These are phyloP conservation scores for Moesziomyces sp. DNA, from an alignment of 1,284 basidiomycete species.

Conservation along the genomic window DNA sequence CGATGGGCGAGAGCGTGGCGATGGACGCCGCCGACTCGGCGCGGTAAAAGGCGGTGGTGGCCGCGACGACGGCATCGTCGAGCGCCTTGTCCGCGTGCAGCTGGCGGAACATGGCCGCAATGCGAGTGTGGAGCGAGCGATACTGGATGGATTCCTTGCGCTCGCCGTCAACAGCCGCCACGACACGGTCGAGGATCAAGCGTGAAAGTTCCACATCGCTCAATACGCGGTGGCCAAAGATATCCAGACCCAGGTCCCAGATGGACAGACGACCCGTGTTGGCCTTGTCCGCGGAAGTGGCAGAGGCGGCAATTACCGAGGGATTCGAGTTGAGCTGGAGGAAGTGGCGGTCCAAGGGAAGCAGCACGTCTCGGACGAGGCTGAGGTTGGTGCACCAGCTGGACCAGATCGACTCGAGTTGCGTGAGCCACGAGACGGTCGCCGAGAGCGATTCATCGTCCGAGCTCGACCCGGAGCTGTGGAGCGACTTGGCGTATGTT, in stretches of 20 bases:
- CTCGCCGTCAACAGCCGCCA: conserved; percentile 38
- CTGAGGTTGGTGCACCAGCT: conserved; percentile 48
- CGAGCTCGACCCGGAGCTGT: conserved; percentile 19
- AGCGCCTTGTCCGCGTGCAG: conserved; percentile 41
- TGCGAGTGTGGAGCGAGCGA: conserved; percentile 29
- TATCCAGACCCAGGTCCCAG: conserved; percentile 51
- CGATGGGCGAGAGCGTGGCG: conserved; percentile 12
- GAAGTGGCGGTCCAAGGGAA: conserved; percentile 34
- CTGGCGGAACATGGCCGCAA: conserved; percentile 51
- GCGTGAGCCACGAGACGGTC: conserved; percentile 42
- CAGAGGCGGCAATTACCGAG: neutral
- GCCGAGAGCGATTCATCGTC: conserved; percentile 17
- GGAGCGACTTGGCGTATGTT: conserved; percentile 25
- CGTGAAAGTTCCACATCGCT: conserved; percentile 30
- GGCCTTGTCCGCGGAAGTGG: neutral
- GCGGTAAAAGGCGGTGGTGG: conserved; percentile 46
- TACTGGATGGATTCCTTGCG: conserved; percentile 28
- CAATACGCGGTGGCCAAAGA: conserved; percentile 50
- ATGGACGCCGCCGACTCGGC: conserved; percentile 32
- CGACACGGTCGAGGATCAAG: conserved; percentile 30
- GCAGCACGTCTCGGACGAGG: conserved; percentile 35
- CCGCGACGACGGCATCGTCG: conserved; percentile 32
- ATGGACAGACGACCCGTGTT: conserved; percentile 18
- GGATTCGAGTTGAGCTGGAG: conserved; percentile 1
- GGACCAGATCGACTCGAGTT: conserved; percentile 46